Conservation (phyloP, 2,329 filamentous ascomycete genomes). For the Beauveria varroae region DNA sequence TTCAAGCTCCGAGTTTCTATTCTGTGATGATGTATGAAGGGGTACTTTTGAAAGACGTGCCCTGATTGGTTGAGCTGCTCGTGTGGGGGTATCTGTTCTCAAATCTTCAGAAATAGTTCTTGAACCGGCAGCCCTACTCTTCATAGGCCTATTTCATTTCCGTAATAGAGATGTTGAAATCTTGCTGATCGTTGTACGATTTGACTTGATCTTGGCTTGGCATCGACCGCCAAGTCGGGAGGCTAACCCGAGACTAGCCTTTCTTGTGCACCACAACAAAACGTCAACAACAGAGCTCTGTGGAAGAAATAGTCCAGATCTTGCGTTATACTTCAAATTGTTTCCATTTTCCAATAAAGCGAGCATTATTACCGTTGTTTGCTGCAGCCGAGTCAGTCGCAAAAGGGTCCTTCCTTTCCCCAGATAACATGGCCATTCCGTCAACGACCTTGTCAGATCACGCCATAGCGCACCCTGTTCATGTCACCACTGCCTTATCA, state of each 20-base stretch:
- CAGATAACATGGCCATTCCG: not conserved
- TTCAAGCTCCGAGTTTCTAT: too few species aligned
- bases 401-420: not conserved
- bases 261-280: not conserved
- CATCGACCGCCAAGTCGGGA: not conserved
- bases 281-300: too few species aligned
- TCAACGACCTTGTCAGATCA: not conserved
- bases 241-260: not conserved
- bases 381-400: not conserved
- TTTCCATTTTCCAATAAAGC: not conserved
- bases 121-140: too few species aligned
- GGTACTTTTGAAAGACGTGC: too few species aligned
- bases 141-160: too few species aligned
- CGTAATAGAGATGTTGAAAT: not conserved
- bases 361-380: not conserved
- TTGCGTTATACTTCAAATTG: not conserved
- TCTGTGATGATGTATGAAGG: too few species aligned
- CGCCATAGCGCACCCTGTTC: not conserved
- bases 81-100: too few species aligned
- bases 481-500: slow-evolving; percentile 3
- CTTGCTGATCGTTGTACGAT: not conserved
- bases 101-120: too few species aligned
- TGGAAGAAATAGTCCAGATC: too few species aligned
- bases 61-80: too few species aligned
- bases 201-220: not conserved